Conservation (phyloP, 2,329 filamentous ascomycete genomes). For the Venturia nashicola region DNA sequence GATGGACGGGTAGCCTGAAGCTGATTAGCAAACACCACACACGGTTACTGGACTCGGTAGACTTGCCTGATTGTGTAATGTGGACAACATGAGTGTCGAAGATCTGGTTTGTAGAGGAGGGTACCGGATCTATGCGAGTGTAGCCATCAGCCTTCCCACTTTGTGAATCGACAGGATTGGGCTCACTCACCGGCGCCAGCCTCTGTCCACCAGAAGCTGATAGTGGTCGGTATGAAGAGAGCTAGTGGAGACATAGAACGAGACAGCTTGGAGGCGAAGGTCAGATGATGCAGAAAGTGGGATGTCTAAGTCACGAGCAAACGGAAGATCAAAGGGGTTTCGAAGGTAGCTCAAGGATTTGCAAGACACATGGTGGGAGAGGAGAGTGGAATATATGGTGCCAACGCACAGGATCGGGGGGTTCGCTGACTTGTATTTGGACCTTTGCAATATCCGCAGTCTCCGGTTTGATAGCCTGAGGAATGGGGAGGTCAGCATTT, state of each 20-base stretch:
- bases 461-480: constrained; percentile 35
- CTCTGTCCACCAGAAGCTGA: constrained; percentile 58
- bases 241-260: constrained; percentile 55
- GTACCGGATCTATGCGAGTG: constrained; percentile 33
- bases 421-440: constrained; percentile 33
- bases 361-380: background rate
- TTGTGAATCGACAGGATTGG: background rate
- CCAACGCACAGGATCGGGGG: constrained; percentile 35
- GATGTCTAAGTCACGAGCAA: background rate
- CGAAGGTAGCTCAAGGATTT: too few relatives aligned
- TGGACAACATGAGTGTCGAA: constrained; percentile 73
- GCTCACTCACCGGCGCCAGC: constrained; percentile 58
- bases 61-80: constrained; percentile 64
- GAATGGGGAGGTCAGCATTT: background rate
- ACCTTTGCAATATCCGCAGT: constrained; percentile 40
- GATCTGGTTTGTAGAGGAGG: constrained; percentile 67
- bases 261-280: constrained; percentile 43
- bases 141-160: constrained; percentile 7
- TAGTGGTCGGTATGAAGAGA: constrained; percentile 55
- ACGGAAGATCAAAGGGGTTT: too few relatives aligned
- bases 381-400: constrained; percentile 8
- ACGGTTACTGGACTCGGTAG: background rate
- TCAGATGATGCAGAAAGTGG: background rate
- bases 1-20: constrained; percentile 47
- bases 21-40: background rate